Evolutionary conservation across 345 rosid genomes (phyloP).

Genomic region (Eucalyptus fibrosa): DNA sequence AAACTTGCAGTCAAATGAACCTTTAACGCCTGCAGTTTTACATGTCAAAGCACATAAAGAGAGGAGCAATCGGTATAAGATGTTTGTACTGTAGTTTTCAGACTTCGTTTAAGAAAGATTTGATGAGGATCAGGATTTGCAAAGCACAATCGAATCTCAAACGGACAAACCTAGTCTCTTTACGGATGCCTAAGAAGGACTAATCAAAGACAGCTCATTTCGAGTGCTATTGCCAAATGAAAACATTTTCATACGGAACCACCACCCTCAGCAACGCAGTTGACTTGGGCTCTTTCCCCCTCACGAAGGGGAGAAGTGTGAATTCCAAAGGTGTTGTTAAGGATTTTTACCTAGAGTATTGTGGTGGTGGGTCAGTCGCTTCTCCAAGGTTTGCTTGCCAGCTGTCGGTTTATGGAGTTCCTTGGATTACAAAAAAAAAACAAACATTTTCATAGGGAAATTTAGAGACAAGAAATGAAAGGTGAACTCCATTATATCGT

Average conservation of each 20-base stretch:
- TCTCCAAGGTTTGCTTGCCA: no score
- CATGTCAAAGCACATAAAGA: not conserved
- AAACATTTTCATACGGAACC: not conserved
- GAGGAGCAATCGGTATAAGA: not conserved
- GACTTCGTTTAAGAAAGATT: not conserved
- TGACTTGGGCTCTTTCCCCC: no score
- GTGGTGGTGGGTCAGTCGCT: no score
- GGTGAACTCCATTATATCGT: not conserved
- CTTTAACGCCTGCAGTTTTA: not conserved
- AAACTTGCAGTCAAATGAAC: not conserved
- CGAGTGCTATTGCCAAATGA: not conserved
- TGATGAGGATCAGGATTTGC: not conserved
- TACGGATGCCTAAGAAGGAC: not conserved
- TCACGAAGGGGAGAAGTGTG: no score
- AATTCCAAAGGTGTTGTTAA: no score
- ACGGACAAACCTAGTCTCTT: not conserved
- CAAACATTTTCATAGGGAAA: not conserved
- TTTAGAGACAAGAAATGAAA: no score
- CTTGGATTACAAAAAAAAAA: no score
- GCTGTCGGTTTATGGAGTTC: no score
- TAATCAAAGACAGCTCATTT: not conserved
- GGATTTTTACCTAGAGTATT: no score
- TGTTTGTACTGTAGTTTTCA: not conserved
- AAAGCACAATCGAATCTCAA: not conserved
- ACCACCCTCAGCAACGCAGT: no score